Evolutionary conservation across 2,329 filamentous ascomycete species (phyloP), one percentile per base, ranked within the genome.

Genomic region (Lecanicillium sp.): DNA sequence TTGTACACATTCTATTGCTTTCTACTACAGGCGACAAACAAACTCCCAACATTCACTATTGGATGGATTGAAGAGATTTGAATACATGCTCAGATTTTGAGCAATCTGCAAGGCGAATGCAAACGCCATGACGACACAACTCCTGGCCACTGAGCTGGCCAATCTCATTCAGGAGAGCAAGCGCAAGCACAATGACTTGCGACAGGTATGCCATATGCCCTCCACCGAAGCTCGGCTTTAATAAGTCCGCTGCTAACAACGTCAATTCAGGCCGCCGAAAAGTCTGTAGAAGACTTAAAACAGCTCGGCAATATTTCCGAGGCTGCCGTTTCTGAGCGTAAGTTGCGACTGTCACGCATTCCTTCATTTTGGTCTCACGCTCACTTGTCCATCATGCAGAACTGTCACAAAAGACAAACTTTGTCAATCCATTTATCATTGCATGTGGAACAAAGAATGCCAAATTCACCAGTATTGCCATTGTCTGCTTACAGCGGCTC

Each of bases 131-230:
- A 94, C 88, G 61, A 83, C 87, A 53, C 86, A 94, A 74, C 80
- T 95, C 55, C 75, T 95, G 54, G 80, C 82, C 56, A 81, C 85
- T 42, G 89, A 95, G 74, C 77, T 95, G 59, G 78, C 83, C 55
- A 94, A 86, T 65, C 78, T 95, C 59, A 83, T 95, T 53, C 86
- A 94, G 62, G 92, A 98, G 68, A 92, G 89, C 58, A 96, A 94
- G 65, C 78, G 90, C 54, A 96, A 94, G 64, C 83, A 95, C 61
- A 78, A 83, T 50, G 92, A 96, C 53, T 71, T 98, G 38, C 80
- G 85, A 67, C 85, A 84, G 73, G 84, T 83, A 64, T 52, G 73
- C 60, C 13, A 16, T 35, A 12, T 32, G 25, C 29, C 3, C 12
- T 22, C 13, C 32, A 32, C 12, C 12, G 6, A 6, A n/a, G 14